Conservation (phyloP, 305 asterid species). For the Fraxinus velutina region DNA sequence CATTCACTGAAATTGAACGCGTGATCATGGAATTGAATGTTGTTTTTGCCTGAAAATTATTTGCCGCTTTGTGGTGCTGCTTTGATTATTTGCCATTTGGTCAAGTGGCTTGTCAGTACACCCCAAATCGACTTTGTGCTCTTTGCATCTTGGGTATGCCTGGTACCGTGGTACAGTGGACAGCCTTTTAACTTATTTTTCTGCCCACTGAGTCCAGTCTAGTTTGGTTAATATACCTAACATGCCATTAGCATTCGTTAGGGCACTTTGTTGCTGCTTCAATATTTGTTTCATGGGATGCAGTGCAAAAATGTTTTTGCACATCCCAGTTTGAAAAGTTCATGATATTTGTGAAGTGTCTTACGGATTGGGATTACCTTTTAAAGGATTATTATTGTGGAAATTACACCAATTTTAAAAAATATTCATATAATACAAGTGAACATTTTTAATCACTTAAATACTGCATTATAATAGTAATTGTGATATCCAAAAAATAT, state of each 20-base stretch:
- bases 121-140: neutral
- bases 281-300: neutral
- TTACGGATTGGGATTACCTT: neutral
- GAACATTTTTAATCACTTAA: too few relatives aligned
- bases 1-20: neutral
- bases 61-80: neutral
- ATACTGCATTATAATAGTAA: too few relatives aligned
- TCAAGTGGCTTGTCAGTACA: neutral
- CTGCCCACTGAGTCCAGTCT: neutral
- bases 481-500: too few relatives aligned
- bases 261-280: neutral
- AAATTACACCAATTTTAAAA: neutral
- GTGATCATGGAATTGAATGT: neutral
- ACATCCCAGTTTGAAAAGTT: neutral
- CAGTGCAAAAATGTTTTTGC: neutral
- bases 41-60: neutral
- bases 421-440: neutral
- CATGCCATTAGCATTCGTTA: neutral
- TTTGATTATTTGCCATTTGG: neutral
- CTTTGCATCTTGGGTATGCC: neutral
- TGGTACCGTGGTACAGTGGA: neutral
- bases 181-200: neutral
- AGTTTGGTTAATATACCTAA: neutral
- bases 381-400: neutral
- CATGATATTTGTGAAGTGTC: neutral